Percentiles rank a stretch among this genome's conserved stretches.
Conservation (phyloP, 2,329 filamentous ascomycete species). For the Ophiostoma montium region DNA sequence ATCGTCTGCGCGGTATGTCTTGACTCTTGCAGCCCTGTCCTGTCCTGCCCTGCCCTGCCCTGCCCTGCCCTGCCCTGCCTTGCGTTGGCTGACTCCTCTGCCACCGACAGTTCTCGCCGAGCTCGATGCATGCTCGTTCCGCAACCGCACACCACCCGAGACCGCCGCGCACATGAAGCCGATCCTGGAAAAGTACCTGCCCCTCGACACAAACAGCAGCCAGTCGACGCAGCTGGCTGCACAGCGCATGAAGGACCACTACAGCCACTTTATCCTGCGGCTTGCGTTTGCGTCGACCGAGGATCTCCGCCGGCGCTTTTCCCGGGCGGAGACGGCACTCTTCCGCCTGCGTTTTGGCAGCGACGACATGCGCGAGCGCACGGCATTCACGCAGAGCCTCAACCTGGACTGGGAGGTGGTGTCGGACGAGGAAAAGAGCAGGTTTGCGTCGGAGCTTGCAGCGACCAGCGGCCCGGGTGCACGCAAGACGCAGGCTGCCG, state of each 20-base stretch:
- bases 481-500: slow-evolving; percentile 30
- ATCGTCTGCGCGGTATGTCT: slow-evolving; percentile 59
- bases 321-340: slow-evolving; percentile 74
- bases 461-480: slow-evolving; percentile 29
- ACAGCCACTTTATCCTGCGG: slow-evolving; percentile 91
- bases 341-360: slow-evolving; percentile 69
- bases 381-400: slow-evolving; percentile 61
- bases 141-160: slow-evolving; percentile 74
- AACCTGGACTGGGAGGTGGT: slow-evolving; percentile 78
- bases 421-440: slow-evolving; percentile 59
- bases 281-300: slow-evolving; percentile 87
- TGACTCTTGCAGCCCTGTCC: not conserved
- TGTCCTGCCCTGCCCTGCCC: not conserved
- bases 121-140: slow-evolving; percentile 87
- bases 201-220: slow-evolving; percentile 63
- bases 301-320: slow-evolving; percentile 75
- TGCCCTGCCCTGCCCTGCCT: too few species aligned
- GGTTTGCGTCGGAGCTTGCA: slow-evolving; percentile 46
- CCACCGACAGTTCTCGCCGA: slow-evolving; percentile 56
- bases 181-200: slow-evolving; percentile 75
- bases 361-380: slow-evolving; percentile 61
- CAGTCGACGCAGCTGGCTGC: slow-evolving; percentile 41
- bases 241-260: slow-evolving; percentile 89
- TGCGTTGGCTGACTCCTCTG: too few species aligned
- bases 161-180: slow-evolving; percentile 73